Evolutionary conservation across 208 protist genomes (phyloP).

Genomic region (Polymyxa betae): DNA sequence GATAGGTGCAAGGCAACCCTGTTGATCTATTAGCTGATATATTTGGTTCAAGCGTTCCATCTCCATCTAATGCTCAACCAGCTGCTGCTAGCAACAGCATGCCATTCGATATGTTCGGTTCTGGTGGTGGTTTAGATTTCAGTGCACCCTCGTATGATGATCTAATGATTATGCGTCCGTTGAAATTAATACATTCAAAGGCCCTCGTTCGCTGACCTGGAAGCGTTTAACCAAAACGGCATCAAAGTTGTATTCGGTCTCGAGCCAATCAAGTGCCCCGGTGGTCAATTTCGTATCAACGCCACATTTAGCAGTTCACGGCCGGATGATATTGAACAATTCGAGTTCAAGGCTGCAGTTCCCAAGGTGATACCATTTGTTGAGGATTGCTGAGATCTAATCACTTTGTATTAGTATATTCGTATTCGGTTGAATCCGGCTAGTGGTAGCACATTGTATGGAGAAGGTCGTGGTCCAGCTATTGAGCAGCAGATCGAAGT

Average conservation of each 20-base stretch:
- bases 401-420: conserved; percentile 20
- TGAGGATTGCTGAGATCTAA: neutral
- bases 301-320: conserved; percentile 30
- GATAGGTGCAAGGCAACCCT: neutral
- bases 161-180: neutral
- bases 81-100: neutral
- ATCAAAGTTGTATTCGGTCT: conserved; percentile 53
- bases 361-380: conserved; percentile 10
- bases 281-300: conserved; percentile 36
- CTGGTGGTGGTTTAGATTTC: neutral
- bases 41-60: neutral
- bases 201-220: neutral
- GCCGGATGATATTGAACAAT: neutral
- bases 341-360: conserved; percentile 59
- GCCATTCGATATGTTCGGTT: conserved; percentile 28
- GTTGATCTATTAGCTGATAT: conserved; percentile 40
- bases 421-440: conserved; percentile 25
- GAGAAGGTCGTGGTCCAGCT: neutral
- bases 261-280: conserved; percentile 20
- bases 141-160: neutral
- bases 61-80: neutral
- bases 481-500: conserved; percentile 44
- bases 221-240: conserved; percentile 35
- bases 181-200: neutral
- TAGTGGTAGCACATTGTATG: neutral